Evolutionary conservation across 208 protist species (phyloP).

Genomic region (Zelonia costaricensis): DNA sequence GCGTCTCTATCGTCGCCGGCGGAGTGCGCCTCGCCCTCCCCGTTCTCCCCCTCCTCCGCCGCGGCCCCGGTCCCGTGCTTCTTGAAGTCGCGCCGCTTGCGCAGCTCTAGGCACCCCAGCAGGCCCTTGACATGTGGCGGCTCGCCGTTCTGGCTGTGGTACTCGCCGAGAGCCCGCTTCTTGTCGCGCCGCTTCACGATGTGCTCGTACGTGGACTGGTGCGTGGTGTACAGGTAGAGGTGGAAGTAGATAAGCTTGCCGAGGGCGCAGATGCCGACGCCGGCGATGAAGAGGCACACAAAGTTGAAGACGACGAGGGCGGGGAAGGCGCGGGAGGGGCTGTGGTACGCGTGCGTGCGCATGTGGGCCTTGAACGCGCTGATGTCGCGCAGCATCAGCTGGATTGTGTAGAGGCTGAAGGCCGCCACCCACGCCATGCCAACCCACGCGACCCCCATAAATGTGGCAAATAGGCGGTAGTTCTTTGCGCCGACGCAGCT

Average conservation of each 20-base stretch:
- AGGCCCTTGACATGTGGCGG: conserved; percentile 4
- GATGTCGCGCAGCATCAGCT: conserved; percentile 41
- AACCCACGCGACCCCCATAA: conserved; percentile 67
- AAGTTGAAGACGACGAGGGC: conserved; percentile 71
- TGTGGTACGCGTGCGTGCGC: conserved; percentile 53
- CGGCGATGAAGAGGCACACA: conserved; percentile 34
- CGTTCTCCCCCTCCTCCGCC: neutral
- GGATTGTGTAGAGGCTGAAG: conserved; percentile 65
- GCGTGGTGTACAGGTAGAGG: conserved; percentile 55
- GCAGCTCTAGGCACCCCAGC: conserved; percentile 42
- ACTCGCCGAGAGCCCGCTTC: conserved; percentile 41
- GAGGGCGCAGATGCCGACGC: conserved; percentile 39
- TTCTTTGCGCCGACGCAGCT: conserved; percentile 84
- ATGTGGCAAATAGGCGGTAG: conserved; percentile 75
- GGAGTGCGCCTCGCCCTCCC: neutral
- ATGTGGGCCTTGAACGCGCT: conserved; percentile 48
- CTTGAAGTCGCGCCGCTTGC: conserved; percentile 78
- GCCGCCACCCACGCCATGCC: conserved; percentile 62
- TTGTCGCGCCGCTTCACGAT: conserved; percentile 71
- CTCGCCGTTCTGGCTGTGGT: conserved; percentile 9
- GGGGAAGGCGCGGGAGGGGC: conserved; percentile 32
- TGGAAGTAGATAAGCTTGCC: conserved; percentile 83
- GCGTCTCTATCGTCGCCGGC: neutral
- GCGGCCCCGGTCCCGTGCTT: conserved; percentile 27
- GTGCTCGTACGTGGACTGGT: conserved; percentile 76